Evolutionary conservation across 2,329 filamentous ascomycete species (phyloP), one percentile per base, ranked within the genome.

Genomic region (Pseudogymnoascus sp.): DNA sequence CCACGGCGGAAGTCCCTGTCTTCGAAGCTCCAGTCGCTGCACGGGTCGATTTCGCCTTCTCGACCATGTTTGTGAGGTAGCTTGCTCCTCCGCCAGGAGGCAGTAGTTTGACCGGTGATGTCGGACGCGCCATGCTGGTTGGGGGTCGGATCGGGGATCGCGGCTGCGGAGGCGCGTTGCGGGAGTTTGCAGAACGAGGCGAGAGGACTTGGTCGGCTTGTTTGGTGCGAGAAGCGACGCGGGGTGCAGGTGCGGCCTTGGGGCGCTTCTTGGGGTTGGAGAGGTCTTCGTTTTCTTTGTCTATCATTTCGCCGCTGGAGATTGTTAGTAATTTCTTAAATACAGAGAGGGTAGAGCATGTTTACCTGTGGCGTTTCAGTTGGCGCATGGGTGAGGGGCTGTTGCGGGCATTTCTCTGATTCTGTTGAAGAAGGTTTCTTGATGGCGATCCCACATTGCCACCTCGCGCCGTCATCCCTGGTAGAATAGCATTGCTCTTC

Each of bases 151-250:
- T 62, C 33, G 66, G 67, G 23, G 67, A 68, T 12, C 63, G 61
- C 52, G 64, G 66, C 26, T 67, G 58, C 26, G 66, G 58, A 2
- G 68, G n/a, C 28, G 28, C 28, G 18, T 57, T 68, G 58, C 89
- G 84, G 5, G 88, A 88, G 69, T 95, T 95, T 61, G 87, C 86
- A 0, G 89, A 92, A 58, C 89, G 87, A 1, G 90, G 90, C 1
- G 91, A 95, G 2, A 95, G 78, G 35, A 95, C 81, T 71, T 87
- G 79, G 57, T 79, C 74, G 63, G 82, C 72, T 64, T 76, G 67
- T 66, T 73, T 69, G 65, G 74, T 67, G 63, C 77, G 61, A 74
- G 75, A 18, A 73, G 76, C 60, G 69, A 73, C 59, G 70, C 72
- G 61, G 38, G 67, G 65, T 9, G 63, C 62, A 58, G 67, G 75